A percentile compares a stretch with the other conserved stretches of the same genome.
phyloP scores from a whole-genome alignment of 345 rosid species.

The Populus alba region DNA sequence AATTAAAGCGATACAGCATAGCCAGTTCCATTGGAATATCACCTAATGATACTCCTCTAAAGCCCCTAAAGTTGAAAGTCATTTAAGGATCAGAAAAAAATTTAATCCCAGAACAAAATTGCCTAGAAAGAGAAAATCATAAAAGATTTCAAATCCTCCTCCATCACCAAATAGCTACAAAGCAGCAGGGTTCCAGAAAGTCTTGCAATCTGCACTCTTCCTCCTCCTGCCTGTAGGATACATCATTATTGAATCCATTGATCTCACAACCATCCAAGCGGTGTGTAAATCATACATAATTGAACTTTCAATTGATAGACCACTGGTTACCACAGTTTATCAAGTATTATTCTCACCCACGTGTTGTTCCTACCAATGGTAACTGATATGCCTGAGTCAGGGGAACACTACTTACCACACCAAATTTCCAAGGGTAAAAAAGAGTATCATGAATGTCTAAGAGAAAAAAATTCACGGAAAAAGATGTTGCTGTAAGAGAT shows the following conservation, averaged over 20 bases:
- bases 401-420: neutral
- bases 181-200: neutral
- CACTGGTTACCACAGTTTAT: neutral
- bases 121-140: neutral
- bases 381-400: neutral
- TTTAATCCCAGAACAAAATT: neutral
- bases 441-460: neutral
- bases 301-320: neutral
- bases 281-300: neutral
- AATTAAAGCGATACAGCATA: no score
- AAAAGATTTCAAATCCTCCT: neutral
- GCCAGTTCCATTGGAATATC: neutral
- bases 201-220: neutral
- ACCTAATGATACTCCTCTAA: neutral
- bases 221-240: neutral
- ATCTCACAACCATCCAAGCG: neutral
- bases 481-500: neutral
- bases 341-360: neutral
- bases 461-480: neutral
- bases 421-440: neutral
- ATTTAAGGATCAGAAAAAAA: neutral
- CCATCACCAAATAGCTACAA: neutral
- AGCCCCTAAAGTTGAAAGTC: neutral
- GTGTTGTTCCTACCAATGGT: neutral
- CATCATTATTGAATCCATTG: neutral